These are phyloP conservation scores for Penicillium diatomitis DNA, from an alignment of 495 filamentous ascomycete genomes.

Conservation along the genomic window DNA sequence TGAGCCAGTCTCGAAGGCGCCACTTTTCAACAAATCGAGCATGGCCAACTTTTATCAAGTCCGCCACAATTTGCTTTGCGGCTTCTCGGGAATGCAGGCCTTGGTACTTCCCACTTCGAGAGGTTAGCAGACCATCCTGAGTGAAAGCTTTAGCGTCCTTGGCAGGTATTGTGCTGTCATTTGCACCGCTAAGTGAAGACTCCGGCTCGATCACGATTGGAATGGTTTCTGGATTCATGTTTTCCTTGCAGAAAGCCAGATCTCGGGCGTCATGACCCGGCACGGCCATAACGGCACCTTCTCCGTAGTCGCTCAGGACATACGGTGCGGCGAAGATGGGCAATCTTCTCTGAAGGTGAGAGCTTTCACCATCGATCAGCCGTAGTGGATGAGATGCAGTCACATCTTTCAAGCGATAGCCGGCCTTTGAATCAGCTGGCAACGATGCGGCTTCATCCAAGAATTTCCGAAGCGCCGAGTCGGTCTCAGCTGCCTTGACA, in stretches of 20 bases:
- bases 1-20: conserved; percentile 78
- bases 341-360: conserved; percentile 43
- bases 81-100: conserved; percentile 54
- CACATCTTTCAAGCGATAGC: conserved; percentile 54
- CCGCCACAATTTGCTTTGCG: conserved; percentile 47
- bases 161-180: conserved; percentile 26
- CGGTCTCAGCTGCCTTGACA: conserved; percentile 44
- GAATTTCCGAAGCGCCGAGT: conserved; percentile 55
- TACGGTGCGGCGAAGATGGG: conserved; percentile 79
- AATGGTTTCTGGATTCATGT: conserved; percentile 44
- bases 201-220: conserved; percentile 38
- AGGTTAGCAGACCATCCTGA: conserved; percentile 37
- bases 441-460: conserved; percentile 52
- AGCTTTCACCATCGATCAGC: conserved; percentile 41
- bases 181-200: conserved; percentile 27
- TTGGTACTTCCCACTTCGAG: conserved; percentile 35
- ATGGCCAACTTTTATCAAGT: conserved; percentile 41
- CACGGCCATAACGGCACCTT: conserved; percentile 86
- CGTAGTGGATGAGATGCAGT: conserved; percentile 57
- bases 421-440: conserved; percentile 64
- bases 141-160: conserved; percentile 31
- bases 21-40: conserved; percentile 57
- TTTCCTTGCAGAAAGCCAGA: conserved; percentile 68
- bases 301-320: conserved; percentile 81
- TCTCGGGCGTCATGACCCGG: conserved; percentile 76